phyloP scores from a whole-genome alignment of 345 rosid genomes.

The Hypericum perforatum region DNA sequence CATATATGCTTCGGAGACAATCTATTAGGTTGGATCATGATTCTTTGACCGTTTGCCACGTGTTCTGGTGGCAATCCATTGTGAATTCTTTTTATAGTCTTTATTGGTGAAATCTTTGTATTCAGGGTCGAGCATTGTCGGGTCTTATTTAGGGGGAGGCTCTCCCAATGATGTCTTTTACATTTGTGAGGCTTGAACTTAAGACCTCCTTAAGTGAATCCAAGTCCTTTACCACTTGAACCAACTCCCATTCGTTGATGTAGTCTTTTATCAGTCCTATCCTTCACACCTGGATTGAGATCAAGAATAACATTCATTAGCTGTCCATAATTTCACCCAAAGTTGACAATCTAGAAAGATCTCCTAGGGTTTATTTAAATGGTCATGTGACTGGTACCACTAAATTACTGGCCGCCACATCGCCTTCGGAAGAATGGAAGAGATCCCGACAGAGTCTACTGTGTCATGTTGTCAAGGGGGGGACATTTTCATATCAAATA shows the following conservation, averaged over 20 bases:
- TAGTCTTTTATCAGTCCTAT: not conserved
- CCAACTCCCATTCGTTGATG: not conserved
- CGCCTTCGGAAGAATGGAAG: not conserved
- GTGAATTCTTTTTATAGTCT: not conserved
- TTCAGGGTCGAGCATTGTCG: too few relatives aligned
- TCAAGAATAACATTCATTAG: not conserved
- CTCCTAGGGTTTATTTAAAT: too few relatives aligned
- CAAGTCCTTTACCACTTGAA: too few relatives aligned
- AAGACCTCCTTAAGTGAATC: too few relatives aligned
- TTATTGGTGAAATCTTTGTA: not conserved
- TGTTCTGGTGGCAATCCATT: not conserved
- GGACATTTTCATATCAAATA: constrained; percentile 1
- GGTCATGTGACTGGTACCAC: too few relatives aligned
- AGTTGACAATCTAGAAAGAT: too few relatives aligned
- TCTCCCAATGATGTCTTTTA: too few relatives aligned
- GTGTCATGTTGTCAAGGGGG: not conserved
- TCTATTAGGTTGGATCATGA: not conserved
- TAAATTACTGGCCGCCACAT: not conserved
- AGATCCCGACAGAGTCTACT: not conserved
- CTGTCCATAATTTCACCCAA: not conserved
- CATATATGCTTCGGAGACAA: not conserved
- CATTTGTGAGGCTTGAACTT: too few relatives aligned
- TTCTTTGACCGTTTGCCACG: too few relatives aligned
- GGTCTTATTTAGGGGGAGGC: too few relatives aligned
- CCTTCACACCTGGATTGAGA: too few relatives aligned